These are phyloP conservation scores for Boletus bicolor DNA, from an alignment of 768 basidiomycete species.

Conservation along the genomic window DNA sequence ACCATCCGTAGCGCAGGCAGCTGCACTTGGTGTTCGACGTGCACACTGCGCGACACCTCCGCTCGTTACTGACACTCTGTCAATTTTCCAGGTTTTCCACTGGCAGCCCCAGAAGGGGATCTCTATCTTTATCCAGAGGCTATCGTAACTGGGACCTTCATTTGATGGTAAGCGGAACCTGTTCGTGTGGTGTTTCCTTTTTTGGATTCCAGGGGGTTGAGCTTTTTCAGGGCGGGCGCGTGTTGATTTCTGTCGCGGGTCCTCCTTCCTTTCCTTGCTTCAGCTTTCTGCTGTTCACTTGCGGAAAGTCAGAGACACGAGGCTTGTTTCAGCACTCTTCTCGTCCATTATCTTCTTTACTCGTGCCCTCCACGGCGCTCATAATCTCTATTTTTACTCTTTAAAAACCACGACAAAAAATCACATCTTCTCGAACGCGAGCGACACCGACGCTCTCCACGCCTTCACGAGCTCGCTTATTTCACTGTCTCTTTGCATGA, in stretches of 20 bases:
- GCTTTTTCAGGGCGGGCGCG: constrained; percentile 34
- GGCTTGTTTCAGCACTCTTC: constrained; percentile 26
- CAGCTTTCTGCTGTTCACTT: constrained; percentile 29
- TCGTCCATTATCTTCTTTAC: constrained; percentile 22
- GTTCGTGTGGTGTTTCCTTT: constrained; percentile 25
- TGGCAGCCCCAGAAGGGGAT: background rate
- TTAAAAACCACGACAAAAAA: constrained; percentile 17
- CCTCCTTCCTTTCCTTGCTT: constrained; percentile 22
- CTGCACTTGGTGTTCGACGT: constrained; percentile 1
- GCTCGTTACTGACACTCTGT: constrained; percentile 8
- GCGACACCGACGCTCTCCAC: constrained; percentile 33
- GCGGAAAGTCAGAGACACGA: constrained; percentile 49
- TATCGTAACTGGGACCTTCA: constrained; percentile 13
- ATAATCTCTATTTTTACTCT: constrained; percentile 18
- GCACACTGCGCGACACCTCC: background rate
- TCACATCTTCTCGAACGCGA: constrained; percentile 30
- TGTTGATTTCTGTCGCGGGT: constrained; percentile 22
- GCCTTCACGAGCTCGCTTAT: constrained; percentile 29
- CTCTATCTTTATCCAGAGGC: background rate
- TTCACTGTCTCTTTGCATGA: constrained; percentile 30
- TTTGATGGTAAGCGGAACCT: constrained; percentile 28
- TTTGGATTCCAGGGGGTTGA: constrained; percentile 29
- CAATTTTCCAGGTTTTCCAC: background rate
- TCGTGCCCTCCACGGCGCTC: constrained; percentile 15
- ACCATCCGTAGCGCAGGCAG: constrained; percentile 12